Evolutionary conservation across 2,329 filamentous ascomycete species (phyloP).

Genomic region (Claviceps sp.): DNA sequence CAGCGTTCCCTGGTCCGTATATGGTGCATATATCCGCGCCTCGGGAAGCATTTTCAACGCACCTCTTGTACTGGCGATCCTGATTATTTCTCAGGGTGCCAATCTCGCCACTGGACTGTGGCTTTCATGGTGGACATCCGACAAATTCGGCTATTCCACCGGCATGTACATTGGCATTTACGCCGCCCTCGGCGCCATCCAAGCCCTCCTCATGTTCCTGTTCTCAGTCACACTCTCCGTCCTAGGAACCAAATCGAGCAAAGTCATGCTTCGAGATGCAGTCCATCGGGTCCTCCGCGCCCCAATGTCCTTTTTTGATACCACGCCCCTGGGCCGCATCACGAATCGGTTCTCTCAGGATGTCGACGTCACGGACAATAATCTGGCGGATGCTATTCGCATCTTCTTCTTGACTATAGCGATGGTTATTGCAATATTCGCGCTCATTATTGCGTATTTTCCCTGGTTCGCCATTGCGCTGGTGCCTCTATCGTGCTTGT

Average conservation of each 20-base stretch:
- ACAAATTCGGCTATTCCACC: conserved; percentile 54
- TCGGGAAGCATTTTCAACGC: conserved; percentile 60
- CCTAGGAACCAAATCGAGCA: conserved; percentile 69
- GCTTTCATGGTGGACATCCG: conserved; percentile 86
- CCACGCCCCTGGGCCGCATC: conserved; percentile 85
- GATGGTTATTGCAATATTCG: conserved; percentile 73
- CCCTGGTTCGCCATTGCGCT: conserved; percentile 64
- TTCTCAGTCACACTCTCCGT: conserved; percentile 71
- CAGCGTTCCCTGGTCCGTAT: conserved; percentile 70
- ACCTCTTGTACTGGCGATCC: conserved; percentile 46
- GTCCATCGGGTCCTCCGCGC: conserved; percentile 62
- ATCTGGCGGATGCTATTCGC: conserved; percentile 72
- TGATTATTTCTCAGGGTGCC: conserved; percentile 63
- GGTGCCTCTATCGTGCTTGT: conserved; percentile 56
- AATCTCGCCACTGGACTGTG: conserved; percentile 84
- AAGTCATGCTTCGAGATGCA: conserved; percentile 66
- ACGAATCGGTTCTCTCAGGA: conserved; percentile 95
- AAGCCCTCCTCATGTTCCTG: conserved; percentile 63
- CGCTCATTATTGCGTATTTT: conserved; percentile 88
- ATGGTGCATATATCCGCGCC: conserved; percentile 62
- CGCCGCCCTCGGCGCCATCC: conserved; percentile 55
- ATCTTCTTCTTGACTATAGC: conserved; percentile 83
- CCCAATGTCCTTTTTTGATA: conserved; percentile 91
- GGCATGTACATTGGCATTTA: conserved; percentile 62
- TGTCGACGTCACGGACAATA: conserved; percentile 94